phyloP scores from a whole-genome alignment of 306 rosid genomes.

The Mimosa pudica region DNA sequence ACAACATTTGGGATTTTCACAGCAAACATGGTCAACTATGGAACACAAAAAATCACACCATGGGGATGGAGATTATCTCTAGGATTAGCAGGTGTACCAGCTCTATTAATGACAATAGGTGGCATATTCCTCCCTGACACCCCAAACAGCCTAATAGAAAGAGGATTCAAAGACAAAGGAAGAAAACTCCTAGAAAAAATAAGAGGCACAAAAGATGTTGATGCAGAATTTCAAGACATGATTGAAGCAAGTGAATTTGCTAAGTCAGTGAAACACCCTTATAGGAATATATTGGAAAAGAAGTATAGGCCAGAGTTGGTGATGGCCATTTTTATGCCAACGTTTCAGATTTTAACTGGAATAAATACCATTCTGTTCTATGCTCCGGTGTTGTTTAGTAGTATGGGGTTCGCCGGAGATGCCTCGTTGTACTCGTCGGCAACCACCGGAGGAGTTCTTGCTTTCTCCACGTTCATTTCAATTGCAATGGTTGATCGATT shows the following conservation, averaged over 20 bases:
- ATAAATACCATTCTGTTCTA: conserved; percentile 68
- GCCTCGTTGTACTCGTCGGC: conserved; percentile 70
- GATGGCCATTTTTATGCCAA: conserved; percentile 70
- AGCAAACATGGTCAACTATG: conserved; percentile 66
- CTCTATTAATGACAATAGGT: conserved; percentile 60
- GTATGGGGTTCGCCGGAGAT: conserved; percentile 66
- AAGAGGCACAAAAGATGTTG: conserved; percentile 54
- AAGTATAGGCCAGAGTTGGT: conserved; percentile 60
- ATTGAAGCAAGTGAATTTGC: conserved; percentile 62
- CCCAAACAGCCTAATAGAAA: conserved; percentile 62
- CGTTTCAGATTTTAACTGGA: conserved; percentile 68
- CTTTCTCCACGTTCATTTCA: conserved; percentile 54
- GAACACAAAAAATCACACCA: conserved; percentile 55
- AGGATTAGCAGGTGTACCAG: conserved; percentile 65
- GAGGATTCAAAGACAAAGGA: conserved; percentile 50
- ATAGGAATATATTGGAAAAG: conserved; percentile 49
- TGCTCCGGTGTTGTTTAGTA: conserved; percentile 68
- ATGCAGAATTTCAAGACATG: conserved; percentile 68
- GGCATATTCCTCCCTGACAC: conserved; percentile 67
- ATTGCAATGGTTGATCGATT: conserved; percentile 58
- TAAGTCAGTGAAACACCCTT: conserved; percentile 50
- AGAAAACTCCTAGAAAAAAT: conserved; percentile 50
- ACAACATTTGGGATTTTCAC: conserved; percentile 66
- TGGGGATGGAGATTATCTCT: conserved; percentile 80
- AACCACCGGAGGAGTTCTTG: conserved; percentile 66